A percentile compares a stretch with the other conserved stretches of the same genome.
These are phyloP conservation scores for Bimuria novae-zelandiae DNA, from an alignment of 2,329 filamentous ascomycete genomes.

Conservation along the genomic window DNA sequence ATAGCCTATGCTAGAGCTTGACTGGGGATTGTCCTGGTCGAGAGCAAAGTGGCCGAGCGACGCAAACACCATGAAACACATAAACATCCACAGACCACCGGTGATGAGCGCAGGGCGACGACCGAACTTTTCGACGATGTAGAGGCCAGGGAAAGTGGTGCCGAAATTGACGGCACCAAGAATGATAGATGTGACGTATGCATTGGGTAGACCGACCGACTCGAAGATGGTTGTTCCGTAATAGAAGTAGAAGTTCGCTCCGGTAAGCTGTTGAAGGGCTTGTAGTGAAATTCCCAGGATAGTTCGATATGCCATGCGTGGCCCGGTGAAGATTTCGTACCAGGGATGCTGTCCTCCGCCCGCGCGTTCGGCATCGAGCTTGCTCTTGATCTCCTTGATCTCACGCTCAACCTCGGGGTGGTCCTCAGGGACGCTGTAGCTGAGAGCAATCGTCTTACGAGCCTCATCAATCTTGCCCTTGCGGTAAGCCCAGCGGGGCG, in stretches of 20 bases:
- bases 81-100: conserved; percentile 55
- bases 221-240: conserved; percentile 55
- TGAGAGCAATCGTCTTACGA: conserved; percentile 56
- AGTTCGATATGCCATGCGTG: conserved; percentile 69
- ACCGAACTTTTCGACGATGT: conserved; percentile 53
- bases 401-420: conserved; percentile 60
- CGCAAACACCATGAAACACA: conserved; percentile 63
- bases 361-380: conserved; percentile 58
- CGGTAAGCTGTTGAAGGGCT: conserved; percentile 70
- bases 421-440: conserved; percentile 61
- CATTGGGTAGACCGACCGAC: conserved; percentile 47
- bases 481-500: conserved; percentile 63
- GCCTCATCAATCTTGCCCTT: conserved; percentile 58
- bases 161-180: conserved; percentile 55
- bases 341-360: conserved; percentile 41
- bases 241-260: conserved; percentile 70
- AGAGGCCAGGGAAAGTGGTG: conserved; percentile 53
- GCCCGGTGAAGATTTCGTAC: conserved; percentile 67
- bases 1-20: conserved; percentile 55
- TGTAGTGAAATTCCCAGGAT: conserved; percentile 66
- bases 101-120: conserved; percentile 52
- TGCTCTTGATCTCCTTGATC: conserved; percentile 60
- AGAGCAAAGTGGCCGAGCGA: conserved; percentile 53
- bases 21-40: conserved; percentile 34
- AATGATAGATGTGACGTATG: conserved; percentile 54